Conservation (phyloP, 257 asterid species). For the Plectranthus barbatus region DNA sequence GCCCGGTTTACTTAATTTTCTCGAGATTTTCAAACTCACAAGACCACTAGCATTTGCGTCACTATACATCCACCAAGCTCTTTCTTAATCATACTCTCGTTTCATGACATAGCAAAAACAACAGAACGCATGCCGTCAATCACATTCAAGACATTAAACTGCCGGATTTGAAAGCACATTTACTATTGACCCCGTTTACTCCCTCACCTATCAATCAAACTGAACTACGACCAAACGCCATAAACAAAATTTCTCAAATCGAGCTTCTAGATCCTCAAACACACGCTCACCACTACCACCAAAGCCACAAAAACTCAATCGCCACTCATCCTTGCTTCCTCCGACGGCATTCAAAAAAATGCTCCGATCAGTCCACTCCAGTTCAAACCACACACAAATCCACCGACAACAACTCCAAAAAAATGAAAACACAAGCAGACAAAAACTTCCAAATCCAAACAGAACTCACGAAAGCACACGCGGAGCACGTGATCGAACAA, state of each 20-base stretch:
- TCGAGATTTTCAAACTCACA: not conserved
- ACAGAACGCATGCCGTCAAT: not conserved
- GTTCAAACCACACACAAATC: conserved; percentile 21
- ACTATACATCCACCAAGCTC: not conserved
- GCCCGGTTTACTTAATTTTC: not conserved
- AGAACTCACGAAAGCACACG: conserved; percentile 11
- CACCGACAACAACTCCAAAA: conserved; percentile 8
- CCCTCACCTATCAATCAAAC: not conserved
- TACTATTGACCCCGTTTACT: not conserved
- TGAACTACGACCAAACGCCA: conserved; percentile 4
- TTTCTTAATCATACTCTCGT: not conserved
- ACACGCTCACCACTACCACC: conserved; percentile 1
- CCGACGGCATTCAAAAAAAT: conserved; percentile 8
- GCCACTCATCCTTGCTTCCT: conserved; percentile 9
- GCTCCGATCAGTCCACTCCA: conserved; percentile 21
- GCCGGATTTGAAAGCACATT: not conserved
- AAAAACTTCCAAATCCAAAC: conserved; percentile 14
- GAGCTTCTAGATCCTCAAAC: conserved; percentile 25
- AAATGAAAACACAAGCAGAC: not conserved
- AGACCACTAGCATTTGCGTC: not conserved
- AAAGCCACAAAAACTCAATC: conserved; percentile 4
- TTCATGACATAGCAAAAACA: not conserved
- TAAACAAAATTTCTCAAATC: not conserved
- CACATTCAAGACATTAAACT: not conserved
- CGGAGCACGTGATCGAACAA: conserved; percentile 37